phyloP scores from a whole-genome alignment of 2,329 filamentous ascomycete species.

The Fusarium solani-melongenae region DNA sequence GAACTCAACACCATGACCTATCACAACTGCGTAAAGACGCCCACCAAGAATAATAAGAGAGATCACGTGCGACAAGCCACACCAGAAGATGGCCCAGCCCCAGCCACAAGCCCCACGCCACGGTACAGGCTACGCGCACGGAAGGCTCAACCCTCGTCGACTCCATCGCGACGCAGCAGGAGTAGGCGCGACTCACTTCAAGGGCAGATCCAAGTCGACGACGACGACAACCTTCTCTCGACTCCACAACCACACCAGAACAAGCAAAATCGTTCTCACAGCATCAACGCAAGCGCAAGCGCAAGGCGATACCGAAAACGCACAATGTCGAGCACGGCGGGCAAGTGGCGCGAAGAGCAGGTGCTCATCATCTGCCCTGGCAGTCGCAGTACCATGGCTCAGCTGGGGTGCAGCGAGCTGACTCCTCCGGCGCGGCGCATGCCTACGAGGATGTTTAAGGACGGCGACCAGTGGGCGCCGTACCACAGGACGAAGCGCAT shows the following conservation, averaged over 20 bases:
- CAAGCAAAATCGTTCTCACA: slow-evolving; percentile 1
- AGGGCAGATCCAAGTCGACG: neutral
- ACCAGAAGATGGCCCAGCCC: slow-evolving; percentile 22
- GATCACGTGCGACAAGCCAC: slow-evolving; percentile 32
- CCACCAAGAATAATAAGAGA: slow-evolving; percentile 3
- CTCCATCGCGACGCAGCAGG: slow-evolving; percentile 33
- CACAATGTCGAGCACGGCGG: slow-evolving; percentile 65
- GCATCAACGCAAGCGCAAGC: slow-evolving; percentile 4
- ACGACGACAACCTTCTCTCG: slow-evolving; percentile 15
- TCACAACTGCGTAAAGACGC: slow-evolving; percentile 2
- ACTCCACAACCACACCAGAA: slow-evolving; percentile 13
- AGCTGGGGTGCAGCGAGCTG: slow-evolving; percentile 90
- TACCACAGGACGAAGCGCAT: slow-evolving; percentile 78
- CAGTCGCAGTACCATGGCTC: slow-evolving; percentile 89
- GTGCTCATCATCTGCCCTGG: slow-evolving; percentile 81
- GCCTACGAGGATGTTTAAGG: slow-evolving; percentile 93
- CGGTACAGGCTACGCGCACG: slow-evolving; percentile 41
- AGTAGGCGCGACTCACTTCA: slow-evolving; percentile 11
- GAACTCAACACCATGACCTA: neutral
- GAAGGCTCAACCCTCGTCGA: slow-evolving; percentile 34
- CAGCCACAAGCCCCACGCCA: slow-evolving; percentile 29
- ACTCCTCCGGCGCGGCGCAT: slow-evolving; percentile 89
- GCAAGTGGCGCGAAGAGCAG: slow-evolving; percentile 74
- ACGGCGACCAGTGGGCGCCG: slow-evolving; percentile 80
- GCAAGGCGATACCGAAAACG: slow-evolving; percentile 16